These are phyloP conservation scores for Neurospora sp. DNA, from an alignment of 495 filamentous ascomycete genomes.

Conservation along the genomic window DNA sequence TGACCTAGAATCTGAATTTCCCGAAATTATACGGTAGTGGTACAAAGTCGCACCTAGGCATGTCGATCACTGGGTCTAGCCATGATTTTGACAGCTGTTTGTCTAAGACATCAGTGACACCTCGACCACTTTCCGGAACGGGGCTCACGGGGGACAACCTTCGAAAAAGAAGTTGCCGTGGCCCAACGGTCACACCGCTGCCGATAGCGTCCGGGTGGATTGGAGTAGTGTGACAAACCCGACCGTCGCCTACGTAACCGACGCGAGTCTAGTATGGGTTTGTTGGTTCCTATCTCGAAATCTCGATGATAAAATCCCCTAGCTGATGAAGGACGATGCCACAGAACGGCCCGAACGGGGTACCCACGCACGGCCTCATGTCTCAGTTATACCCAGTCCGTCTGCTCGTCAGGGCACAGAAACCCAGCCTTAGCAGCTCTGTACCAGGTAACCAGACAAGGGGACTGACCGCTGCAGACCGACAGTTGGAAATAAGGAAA, in stretches of 20 bases:
- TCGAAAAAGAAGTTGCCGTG: background rate
- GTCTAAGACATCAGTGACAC: background rate
- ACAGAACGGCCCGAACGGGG: background rate
- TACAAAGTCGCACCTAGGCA: background rate
- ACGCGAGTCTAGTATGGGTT: background rate
- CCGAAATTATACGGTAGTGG: too few relatives aligned
- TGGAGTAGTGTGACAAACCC: background rate
- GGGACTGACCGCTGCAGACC: background rate
- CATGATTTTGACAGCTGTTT: background rate
- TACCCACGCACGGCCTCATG: background rate
- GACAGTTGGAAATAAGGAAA: background rate
- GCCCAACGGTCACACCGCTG: background rate
- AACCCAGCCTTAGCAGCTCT: background rate
- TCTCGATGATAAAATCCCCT: background rate
- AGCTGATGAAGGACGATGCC: background rate
- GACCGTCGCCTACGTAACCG: background rate
- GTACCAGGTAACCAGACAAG: background rate
- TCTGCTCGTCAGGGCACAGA: background rate
- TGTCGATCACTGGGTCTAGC: background rate
- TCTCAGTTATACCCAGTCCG: background rate
- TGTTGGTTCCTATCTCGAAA: background rate
- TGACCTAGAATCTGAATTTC: too few relatives aligned
- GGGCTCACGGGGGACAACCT: background rate
- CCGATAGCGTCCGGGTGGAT: background rate
- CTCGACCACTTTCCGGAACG: background rate